Evolutionary conservation across 768 basidiomycete species (phyloP).

Genomic region (Boletus rubroflammeus): DNA sequence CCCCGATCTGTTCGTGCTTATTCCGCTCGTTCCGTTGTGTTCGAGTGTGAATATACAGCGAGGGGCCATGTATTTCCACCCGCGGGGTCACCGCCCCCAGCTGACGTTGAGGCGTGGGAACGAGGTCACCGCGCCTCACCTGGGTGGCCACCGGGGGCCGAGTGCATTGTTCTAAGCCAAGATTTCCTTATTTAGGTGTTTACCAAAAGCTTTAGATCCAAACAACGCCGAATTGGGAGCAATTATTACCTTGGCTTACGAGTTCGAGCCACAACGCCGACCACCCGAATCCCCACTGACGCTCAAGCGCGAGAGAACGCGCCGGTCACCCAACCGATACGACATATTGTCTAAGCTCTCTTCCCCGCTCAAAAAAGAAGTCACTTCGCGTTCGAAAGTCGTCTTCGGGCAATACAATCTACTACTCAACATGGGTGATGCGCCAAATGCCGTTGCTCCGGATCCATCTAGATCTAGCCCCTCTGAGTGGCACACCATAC

Average conservation of each 20-base stretch:
- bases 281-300: not conserved
- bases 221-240: slow-evolving; percentile 16
- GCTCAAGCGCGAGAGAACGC: slow-evolving; percentile 2
- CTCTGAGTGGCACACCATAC: slow-evolving; percentile 63
- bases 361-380: not conserved
- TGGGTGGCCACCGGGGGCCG: no score
- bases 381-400: not conserved
- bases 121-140: no score
- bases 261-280: not conserved
- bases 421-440: slow-evolving; percentile 19
- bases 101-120: no score
- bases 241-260: not conserved
- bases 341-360: not conserved
- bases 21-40: no score
- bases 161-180: no score
- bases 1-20: no score
- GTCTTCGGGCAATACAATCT: not conserved
- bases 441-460: not conserved
- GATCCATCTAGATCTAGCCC: slow-evolving; percentile 19
- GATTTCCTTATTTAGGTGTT: slow-evolving; percentile 15
- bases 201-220: slow-evolving; percentile 28
- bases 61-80: no score
- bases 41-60: no score
- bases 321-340: not conserved
- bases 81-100: no score